Base-by-base conservation (phyloP, 176 grass and related monocot genomes). In the Musa itinerans region DNA sequence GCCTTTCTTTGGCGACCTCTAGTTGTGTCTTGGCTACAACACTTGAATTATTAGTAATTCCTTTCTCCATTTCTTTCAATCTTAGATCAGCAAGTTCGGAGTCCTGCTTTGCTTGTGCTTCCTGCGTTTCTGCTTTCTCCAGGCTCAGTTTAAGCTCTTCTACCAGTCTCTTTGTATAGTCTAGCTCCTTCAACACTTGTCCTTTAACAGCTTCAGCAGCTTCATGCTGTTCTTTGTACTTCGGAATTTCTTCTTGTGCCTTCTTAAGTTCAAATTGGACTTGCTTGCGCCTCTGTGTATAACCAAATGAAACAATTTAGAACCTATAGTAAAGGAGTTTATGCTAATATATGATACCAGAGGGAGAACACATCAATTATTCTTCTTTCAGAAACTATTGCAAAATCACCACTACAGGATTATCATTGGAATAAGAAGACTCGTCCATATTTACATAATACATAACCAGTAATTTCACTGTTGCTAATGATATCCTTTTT, bases 81-180 rank as follows among this genome's bases (percentile, higher is more conserved):
- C 82, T 78, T 71, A 99, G 80, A 74, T 87, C 74, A 29, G 63
- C 84, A 0, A 94, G 81, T 79, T 91, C 86, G 1, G 81, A 83
- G 52, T 98, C 90, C 72, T 89, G 80, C 67, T 91, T 87, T 11
- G 86, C 81, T 74, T 94, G 87, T 61, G 84, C 66, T 69, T 84
- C 83, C 50, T 91, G 85, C 16, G 48, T 87, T 53, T 87, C 62
- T 6, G 78, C 76, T 72, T 87, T 94, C 26, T 99, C 95, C 24
- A 94, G 50, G 53, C 81, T 86, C 69, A 84, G 48, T 69, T 84
- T 94, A 4, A 99, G 76, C 15, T 89, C 86, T 75, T 99, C 95
- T 68, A 93, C 66, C n/a, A 66, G 75, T n/a, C 74, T 71, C 67
- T 78, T 93, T 58, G 74, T 80, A 22, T 15, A 51, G 48, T 71